Evolutionary conservation across 768 basidiomycete species (phyloP), one percentile per base, ranked within the genome.

Genomic region (Wakefieldia striispora): DNA sequence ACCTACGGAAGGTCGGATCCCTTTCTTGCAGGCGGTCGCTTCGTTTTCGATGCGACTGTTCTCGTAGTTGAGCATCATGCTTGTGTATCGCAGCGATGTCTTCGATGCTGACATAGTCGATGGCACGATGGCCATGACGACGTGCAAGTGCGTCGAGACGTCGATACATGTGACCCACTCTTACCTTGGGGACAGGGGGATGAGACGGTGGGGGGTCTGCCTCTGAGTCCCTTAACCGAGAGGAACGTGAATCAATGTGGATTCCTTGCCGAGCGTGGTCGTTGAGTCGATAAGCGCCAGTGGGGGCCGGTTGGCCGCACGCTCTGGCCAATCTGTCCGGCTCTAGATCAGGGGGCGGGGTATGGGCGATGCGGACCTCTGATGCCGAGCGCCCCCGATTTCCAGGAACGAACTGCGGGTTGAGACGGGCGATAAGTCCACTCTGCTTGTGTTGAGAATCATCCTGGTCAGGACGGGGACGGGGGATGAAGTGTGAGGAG

Each of bases 301-400:
- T n/a, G 9, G 39, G 35, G n/a, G 51, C 17, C 1, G 55, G 38
- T 23, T 65, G 60, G 12, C 65, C 63, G 16, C 65, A 67, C 7
- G 67, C 67, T 40, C 65, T 55, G 7, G 60, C 67, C 13, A 67
- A 40, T 48, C 64, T 56, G 33, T 67, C 65, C 4, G 53, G 50
- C 34, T 66, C 65, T 45, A 67, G 55, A 43, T 69, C 65, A 46
- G 57, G 57, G 23, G 59, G 57, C 9, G 64, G 56, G 20, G 61
- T 56, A 17, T 54, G 49, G 10, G 39, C 36, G 40, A 59, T 31
- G 43, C 61, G 62, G 39, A 55, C 45, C 27, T 62, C 59, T 10
- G 62, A 57, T 17, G 65, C 43, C 16, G 66, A 59, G 17, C 57
- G 55, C 11, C 57, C 64, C 13, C 57, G 51, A 49, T 39, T 29